Evolutionary conservation across 2,329 filamentous ascomycete species (phyloP), one percentile per base, ranked within the genome.

Genomic region (Mollisiaceae sp.): DNA sequence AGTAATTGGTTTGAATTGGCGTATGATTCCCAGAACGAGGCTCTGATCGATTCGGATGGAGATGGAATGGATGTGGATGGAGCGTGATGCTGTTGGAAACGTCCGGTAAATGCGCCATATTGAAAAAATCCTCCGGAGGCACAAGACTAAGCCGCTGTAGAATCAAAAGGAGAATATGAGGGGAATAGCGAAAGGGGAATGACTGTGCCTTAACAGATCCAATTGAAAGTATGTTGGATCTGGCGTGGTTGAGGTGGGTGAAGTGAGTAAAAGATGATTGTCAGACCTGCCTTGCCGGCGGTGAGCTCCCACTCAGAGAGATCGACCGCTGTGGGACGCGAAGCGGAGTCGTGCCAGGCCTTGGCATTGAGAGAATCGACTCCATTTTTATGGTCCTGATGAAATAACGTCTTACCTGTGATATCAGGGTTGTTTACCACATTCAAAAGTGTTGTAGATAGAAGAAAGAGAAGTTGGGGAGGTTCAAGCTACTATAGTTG

Each of bases 41-140:
- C 60, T 74, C 72, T 54, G 69, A 66, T 27, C 68, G 69, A 61
- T 74, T 70, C 11, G 70, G 71, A 64, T 76, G 69, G 8, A 73
- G 58, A 59, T 75, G 70, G 57, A 75, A 75, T 9, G 72, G 72
- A 61, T 72, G 72, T 45, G 74, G 74, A 60, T 75, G 73, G 69
- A 74, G 72, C 6, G 74, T 75, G 55, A 76, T 76, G 62, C 65
- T 74, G 65, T 73, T 67, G 47, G 64, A 66, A n/a, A 75, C 50
- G 55, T 76, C 73, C 8, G 69, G 67, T 35, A 38, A 67, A 32
- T 68, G 60, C 8, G 72, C 65, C 72, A 73, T 73, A 22, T 22
- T 62, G 24, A n/a, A 50, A 59, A 45, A 41, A 43, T 8, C 18
- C 14, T n/a, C 15, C 20, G 57, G 47, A 67, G 62, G 52, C 47